Conservation (phyloP, 225 moss, liverwort and hornwort genomes). For the Pleurozium schreberi region DNA sequence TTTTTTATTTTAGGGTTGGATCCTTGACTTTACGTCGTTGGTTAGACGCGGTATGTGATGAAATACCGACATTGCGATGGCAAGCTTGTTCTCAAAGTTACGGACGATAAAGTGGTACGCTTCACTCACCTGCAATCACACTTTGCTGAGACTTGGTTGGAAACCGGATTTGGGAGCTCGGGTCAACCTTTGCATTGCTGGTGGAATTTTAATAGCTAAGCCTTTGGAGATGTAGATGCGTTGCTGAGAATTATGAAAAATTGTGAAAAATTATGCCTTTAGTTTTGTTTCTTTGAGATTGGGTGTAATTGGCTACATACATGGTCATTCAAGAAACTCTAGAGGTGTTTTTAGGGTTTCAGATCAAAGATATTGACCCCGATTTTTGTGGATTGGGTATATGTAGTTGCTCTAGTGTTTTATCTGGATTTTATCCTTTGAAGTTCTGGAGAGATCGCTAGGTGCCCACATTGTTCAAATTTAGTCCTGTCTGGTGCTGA, state of each 20-base stretch:
- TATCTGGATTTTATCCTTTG: neutral
- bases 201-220: neutral
- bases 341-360: neutral
- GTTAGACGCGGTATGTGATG: slow-evolving; percentile 73
- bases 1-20: neutral
- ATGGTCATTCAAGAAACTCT: neutral
- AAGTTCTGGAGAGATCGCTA: neutral
- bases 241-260: neutral
- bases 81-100: slow-evolving; percentile 85
- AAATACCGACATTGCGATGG: slow-evolving; percentile 92
- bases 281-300: neutral
- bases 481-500: neutral
- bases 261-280: neutral
- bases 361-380: neutral
- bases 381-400: neutral
- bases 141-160: neutral
- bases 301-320: neutral
- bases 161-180: neutral
- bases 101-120: slow-evolving; percentile 66
- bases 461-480: neutral
- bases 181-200: neutral
- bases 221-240: neutral
- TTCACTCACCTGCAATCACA: neutral
- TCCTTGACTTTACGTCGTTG: slow-evolving; percentile 11
- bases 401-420: neutral